Percentiles rank a stretch among this genome's conserved stretches.
Conservation (phyloP, 495 filamentous ascomycete species). For the Podospora sp. region DNA sequence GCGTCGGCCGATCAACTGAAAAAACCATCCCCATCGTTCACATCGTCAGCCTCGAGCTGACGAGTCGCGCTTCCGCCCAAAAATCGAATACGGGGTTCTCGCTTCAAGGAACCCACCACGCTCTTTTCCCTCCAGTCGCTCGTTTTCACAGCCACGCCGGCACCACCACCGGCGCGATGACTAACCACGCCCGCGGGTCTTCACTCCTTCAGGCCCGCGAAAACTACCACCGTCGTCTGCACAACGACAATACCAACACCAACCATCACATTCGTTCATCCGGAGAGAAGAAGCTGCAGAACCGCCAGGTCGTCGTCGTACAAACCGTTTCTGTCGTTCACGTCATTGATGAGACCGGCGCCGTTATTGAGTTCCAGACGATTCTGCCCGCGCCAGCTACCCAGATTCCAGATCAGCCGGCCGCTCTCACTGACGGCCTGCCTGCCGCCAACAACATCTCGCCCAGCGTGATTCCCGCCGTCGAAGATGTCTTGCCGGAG, state of each 20-base stretch:
- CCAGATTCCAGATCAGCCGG: constrained; percentile 19
- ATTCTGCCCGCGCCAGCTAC: constrained; percentile 31
- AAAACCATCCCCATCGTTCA: constrained; percentile 19
- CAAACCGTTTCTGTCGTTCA: constrained; percentile 54
- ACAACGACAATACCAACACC: constrained; percentile 21
- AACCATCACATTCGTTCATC: constrained; percentile 43
- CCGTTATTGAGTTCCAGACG: constrained; percentile 42
- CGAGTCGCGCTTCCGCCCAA: constrained; percentile 24
- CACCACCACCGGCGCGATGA: constrained; percentile 49
- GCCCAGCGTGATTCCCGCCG: constrained; percentile 34
- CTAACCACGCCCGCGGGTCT: constrained; percentile 52
- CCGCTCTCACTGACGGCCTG: constrained; percentile 29
- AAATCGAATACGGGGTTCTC: constrained; percentile 35
- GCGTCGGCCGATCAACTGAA: constrained; percentile 29
- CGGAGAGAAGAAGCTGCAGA: constrained; percentile 32
- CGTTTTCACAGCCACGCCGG: constrained; percentile 31
- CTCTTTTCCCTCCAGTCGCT: constrained; percentile 18
- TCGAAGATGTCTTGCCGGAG: constrained; percentile 34
- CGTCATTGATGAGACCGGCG: constrained; percentile 51
- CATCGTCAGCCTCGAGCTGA: constrained; percentile 25
- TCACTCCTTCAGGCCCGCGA: constrained; percentile 58
- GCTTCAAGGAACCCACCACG: constrained; percentile 3
- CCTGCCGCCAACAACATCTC: constrained; percentile 23
- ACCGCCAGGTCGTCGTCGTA: constrained; percentile 46
- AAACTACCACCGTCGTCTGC: constrained; percentile 35